phyloP scores from a whole-genome alignment of 2,329 filamentous ascomycete species.

The Alternaria brassicae region DNA sequence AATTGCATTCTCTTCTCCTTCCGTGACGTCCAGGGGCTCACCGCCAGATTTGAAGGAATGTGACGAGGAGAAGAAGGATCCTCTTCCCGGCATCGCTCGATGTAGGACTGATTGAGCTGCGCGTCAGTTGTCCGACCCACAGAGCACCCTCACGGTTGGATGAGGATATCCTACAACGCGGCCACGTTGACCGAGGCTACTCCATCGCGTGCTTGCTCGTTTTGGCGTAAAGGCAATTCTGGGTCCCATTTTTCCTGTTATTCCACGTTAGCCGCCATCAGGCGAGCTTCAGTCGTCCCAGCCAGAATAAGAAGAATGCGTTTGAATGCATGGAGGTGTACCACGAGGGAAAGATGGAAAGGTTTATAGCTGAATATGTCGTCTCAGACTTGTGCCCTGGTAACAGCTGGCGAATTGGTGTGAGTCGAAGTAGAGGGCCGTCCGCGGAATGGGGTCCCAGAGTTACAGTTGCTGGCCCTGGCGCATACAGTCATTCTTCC shows the following conservation, averaged over 20 bases:
- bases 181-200: neutral
- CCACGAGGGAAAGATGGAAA: slow-evolving; percentile 2
- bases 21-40: neutral
- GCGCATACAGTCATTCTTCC: neutral
- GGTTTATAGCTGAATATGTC: slow-evolving; percentile 1
- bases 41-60: neutral
- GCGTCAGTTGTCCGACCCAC: neutral
- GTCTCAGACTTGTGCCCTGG: neutral
- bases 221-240: neutral
- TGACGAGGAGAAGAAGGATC: neutral
- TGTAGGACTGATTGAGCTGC: neutral
- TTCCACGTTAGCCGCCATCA: neutral
- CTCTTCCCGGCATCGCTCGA: neutral
- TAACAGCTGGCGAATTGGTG: neutral
- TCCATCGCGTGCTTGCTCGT: slow-evolving; percentile 4
- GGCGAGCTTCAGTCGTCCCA: neutral
- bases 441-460: neutral
- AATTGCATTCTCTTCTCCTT: neutral
- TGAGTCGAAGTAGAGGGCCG: neutral
- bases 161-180: neutral
- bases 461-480: neutral
- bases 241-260: slow-evolving; percentile 5
- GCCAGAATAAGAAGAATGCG: neutral
- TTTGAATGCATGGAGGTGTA: neutral
- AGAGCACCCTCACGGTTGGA: neutral